phyloP scores from a whole-genome alignment of 2,329 filamentous ascomycete species.

The Diaporthe australafricana region DNA sequence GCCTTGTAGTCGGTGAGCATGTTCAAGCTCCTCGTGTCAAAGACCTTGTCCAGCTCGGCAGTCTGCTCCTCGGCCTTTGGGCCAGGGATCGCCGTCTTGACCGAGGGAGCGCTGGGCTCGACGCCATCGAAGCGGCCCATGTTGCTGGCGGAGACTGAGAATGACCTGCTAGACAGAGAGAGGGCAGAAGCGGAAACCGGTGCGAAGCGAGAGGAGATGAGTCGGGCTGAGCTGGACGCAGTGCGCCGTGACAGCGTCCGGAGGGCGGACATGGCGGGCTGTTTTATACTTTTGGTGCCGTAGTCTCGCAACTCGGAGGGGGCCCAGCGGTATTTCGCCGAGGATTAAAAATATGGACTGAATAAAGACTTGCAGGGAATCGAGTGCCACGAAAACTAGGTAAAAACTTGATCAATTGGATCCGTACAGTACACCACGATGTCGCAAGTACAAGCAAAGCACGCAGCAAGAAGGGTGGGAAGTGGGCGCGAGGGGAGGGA shows the following conservation, averaged over 20 bases:
- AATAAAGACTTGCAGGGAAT: constrained; percentile 6
- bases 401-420: constrained; percentile 35
- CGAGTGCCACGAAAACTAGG: constrained; percentile 31
- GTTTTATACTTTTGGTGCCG: constrained; percentile 26
- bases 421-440: constrained; percentile 27
- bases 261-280: constrained; percentile 37
- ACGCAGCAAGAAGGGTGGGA: neutral
- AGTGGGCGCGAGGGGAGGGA: neutral
- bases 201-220: constrained; percentile 34
- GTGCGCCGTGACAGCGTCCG: constrained; percentile 35
- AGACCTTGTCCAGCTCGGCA: constrained; percentile 79
- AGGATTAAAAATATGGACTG: constrained; percentile 1
- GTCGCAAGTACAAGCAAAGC: constrained; percentile 33
- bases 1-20: constrained; percentile 82
- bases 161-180: constrained; percentile 40
- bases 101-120: constrained; percentile 64
- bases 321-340: constrained; percentile 5
- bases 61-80: constrained; percentile 78
- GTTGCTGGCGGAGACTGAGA: constrained; percentile 41
- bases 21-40: constrained; percentile 88
- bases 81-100: constrained; percentile 77
- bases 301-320: neutral
- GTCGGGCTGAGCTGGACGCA: constrained; percentile 27
- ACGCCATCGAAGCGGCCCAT: constrained; percentile 38
- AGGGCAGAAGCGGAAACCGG: constrained; percentile 28